Conservation (phyloP, 345 rosid species). For the Boechera divaricarpa region DNA sequence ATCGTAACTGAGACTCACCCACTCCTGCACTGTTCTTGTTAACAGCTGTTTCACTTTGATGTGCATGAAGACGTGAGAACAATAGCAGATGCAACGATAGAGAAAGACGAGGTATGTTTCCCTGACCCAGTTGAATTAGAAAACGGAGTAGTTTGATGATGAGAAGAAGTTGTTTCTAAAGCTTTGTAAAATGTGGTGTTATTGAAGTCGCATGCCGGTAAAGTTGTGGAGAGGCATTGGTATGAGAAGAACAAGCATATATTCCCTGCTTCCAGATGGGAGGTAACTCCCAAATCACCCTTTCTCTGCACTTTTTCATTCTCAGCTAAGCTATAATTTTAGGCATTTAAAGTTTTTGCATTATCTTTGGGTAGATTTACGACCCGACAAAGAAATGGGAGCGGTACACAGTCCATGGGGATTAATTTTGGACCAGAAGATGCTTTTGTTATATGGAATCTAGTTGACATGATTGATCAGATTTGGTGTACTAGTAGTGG, state of each 20-base stretch:
- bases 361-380: slow-evolving; percentile 59
- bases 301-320: background rate
- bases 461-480: slow-evolving; percentile 8
- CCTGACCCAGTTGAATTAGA: background rate
- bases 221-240: slow-evolving; percentile 99
- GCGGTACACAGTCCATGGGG: slow-evolving; percentile 95
- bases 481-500: slow-evolving; percentile 22
- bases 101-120: slow-evolving; percentile 86
- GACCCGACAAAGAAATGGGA: slow-evolving; percentile 94
- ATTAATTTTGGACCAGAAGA: slow-evolving; percentile 47
- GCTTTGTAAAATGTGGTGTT: slow-evolving; percentile 2
- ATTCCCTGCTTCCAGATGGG: slow-evolving; percentile 99
- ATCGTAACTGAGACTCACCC: background rate
- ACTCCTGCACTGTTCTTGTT: background rate
- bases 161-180: background rate
- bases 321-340: background rate
- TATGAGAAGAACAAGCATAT: slow-evolving; percentile 99
- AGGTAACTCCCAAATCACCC: slow-evolving; percentile 54
- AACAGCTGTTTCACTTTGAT: slow-evolving; percentile 96
- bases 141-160: background rate
- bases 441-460: background rate
- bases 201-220: slow-evolving; percentile 93
- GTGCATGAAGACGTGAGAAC: slow-evolving; percentile 98
- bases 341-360: background rate
- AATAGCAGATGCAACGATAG: slow-evolving; percentile 95